Evolutionary conservation across 345 rosid species (phyloP).

Genomic region (Dipteronia dyeriana): DNA sequence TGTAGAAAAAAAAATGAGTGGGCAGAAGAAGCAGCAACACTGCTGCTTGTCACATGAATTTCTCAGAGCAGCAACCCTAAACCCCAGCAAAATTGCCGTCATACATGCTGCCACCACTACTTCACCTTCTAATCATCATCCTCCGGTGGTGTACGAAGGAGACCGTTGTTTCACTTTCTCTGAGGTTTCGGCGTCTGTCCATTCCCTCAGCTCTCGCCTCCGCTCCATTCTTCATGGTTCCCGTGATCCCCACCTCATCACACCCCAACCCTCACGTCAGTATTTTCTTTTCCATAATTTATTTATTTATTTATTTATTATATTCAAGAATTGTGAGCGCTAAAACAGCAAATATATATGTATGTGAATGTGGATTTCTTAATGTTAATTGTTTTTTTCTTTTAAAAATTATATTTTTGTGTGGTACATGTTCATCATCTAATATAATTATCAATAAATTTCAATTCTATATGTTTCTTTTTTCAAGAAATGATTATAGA

Average conservation of each 20-base stretch:
- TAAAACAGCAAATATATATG: not conserved
- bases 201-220: conserved; percentile 56
- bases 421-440: not conserved
- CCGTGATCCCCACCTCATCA: conserved; percentile 44
- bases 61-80: conserved; percentile 46
- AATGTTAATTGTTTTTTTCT: not conserved
- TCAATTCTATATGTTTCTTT: not conserved
- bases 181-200: conserved; percentile 50
- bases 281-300: not conserved
- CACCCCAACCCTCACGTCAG: conserved; percentile 39
- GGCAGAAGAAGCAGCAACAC: conserved; percentile 9
- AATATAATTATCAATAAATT: not conserved
- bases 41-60: conserved; percentile 81
- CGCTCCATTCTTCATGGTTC: conserved; percentile 43
- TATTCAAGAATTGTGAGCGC: no score
- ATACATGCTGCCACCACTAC: conserved; percentile 42
- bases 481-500: not conserved
- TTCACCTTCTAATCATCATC: conserved; percentile 16
- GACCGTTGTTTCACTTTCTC: conserved; percentile 67
- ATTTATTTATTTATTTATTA: no score
- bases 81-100: conserved; percentile 55
- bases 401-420: not conserved
- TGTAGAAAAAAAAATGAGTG: conserved; percentile 3
- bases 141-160: conserved; percentile 55
- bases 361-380: not conserved